These are phyloP conservation scores for Bondarzewia mesenterica DNA, from an alignment of 1,284 basidiomycete species.

Conservation along the genomic window DNA sequence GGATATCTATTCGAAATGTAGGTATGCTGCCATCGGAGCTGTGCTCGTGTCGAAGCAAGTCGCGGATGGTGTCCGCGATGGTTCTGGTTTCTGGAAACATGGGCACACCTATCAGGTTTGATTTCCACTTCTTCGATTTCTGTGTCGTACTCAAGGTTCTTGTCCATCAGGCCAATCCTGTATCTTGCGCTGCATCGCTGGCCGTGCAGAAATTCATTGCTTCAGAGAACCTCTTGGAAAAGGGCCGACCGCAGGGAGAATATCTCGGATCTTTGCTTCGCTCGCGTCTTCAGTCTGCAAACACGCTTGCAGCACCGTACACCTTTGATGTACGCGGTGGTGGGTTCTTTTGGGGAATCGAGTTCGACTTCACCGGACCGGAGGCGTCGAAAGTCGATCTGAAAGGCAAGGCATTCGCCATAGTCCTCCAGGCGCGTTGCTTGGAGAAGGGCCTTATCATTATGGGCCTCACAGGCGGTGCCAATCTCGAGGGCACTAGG, in stretches of 20 bases:
- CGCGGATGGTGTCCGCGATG: slow-evolving; percentile 56
- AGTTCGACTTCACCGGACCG: slow-evolving; percentile 57
- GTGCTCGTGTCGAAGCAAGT: slow-evolving; percentile 68
- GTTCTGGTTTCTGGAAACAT: slow-evolving; percentile 70
- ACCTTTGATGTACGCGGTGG: slow-evolving; percentile 71
- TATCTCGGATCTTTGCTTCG: slow-evolving; percentile 52
- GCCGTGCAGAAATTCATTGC: slow-evolving; percentile 72
- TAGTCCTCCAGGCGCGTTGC: slow-evolving; percentile 56
- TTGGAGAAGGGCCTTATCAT: slow-evolving; percentile 57
- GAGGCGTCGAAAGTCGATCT: slow-evolving; percentile 39
- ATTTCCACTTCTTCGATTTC: neutral
- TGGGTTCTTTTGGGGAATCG: slow-evolving; percentile 77
- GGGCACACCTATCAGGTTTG: slow-evolving; percentile 80
- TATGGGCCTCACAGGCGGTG: slow-evolving; percentile 69
- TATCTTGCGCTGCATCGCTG: slow-evolving; percentile 70
- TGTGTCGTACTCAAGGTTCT: neutral
- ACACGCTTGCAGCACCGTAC: slow-evolving; percentile 51
- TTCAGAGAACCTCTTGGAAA: slow-evolving; percentile 61
- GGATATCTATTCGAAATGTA: slow-evolving; percentile 19
- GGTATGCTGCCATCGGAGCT: slow-evolving; percentile 79
- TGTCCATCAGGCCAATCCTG: slow-evolving; percentile 49
- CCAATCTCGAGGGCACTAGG: slow-evolving; percentile 57
- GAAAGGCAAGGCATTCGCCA: slow-evolving; percentile 44
- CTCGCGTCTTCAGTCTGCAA: slow-evolving; percentile 44
- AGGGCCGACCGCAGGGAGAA: slow-evolving; percentile 53